Evolutionary conservation across 2,329 filamentous ascomycete species (phyloP).

Genomic region (Clonostachys sp.): DNA sequence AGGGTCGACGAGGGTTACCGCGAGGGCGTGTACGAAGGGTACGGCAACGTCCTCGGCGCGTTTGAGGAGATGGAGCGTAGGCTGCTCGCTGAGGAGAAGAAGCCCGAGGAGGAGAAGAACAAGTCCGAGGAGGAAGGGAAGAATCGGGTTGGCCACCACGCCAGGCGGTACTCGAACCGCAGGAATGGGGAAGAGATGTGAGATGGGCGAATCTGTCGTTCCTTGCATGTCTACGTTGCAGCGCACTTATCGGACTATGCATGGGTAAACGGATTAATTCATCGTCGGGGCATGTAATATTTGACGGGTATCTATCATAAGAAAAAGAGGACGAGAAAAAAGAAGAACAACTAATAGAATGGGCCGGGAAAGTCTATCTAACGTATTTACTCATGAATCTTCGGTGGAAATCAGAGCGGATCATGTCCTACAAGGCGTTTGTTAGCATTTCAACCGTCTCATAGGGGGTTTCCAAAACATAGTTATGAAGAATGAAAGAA

Average conservation of each 20-base stretch:
- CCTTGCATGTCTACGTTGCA: background rate
- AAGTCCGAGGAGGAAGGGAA: too few relatives aligned
- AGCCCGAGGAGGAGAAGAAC: background rate
- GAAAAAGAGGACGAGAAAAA: too few relatives aligned
- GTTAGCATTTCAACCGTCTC: slow-evolving; percentile 13
- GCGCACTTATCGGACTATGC: background rate
- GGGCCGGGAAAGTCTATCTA: slow-evolving; percentile 24
- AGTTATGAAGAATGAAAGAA: background rate
- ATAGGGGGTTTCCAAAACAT: background rate
- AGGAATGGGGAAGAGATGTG: too few relatives aligned
- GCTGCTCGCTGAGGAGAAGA: slow-evolving; percentile 44
- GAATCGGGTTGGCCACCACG: too few relatives aligned
- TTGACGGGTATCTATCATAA: slow-evolving; percentile 8
- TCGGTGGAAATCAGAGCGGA: slow-evolving; percentile 96
- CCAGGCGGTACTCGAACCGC: too few relatives aligned
- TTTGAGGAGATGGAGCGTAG: slow-evolving; percentile 72
- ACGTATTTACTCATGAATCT: slow-evolving; percentile 83
- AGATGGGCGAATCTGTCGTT: too few relatives aligned
- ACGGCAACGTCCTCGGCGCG: slow-evolving; percentile 70
- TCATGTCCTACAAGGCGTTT: slow-evolving; percentile 56
- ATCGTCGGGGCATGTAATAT: slow-evolving; percentile 8
- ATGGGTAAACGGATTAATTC: too few relatives aligned
- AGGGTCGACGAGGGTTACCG: slow-evolving; percentile 80
- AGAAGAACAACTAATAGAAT: too few relatives aligned
- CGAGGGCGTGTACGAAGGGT: slow-evolving; percentile 68